phyloP scores from a whole-genome alignment of 495 filamentous ascomycete species.

The Penicillium macrosclerotiorum region DNA sequence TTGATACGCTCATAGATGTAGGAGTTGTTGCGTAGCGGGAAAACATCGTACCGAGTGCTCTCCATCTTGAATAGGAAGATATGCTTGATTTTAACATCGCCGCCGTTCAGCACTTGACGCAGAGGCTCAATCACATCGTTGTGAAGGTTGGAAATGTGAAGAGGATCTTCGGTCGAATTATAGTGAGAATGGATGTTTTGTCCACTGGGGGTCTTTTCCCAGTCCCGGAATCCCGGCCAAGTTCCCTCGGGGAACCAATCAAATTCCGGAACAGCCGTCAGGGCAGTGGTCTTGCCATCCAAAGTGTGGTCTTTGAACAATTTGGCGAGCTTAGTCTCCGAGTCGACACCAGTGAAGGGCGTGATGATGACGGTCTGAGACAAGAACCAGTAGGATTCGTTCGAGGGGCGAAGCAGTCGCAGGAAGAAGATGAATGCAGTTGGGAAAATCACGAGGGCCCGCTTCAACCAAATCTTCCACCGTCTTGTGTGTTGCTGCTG shows the following conservation, averaged over 20 bases:
- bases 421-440: constrained; percentile 16
- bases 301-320: constrained; percentile 13
- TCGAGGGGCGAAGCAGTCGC: constrained; percentile 16
- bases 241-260: constrained; percentile 25
- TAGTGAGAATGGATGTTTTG: constrained; percentile 23
- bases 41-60: constrained; percentile 44
- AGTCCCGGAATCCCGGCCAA: constrained; percentile 28
- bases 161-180: constrained; percentile 36
- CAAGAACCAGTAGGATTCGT: constrained; percentile 21
- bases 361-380: constrained; percentile 22
- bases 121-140: constrained; percentile 28
- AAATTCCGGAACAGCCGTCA: constrained; percentile 15
- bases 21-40: constrained; percentile 36
- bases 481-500: too few species aligned
- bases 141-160: constrained; percentile 40
- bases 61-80: constrained; percentile 41
- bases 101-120: constrained; percentile 18
- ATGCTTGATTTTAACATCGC: constrained; percentile 39
- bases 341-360: constrained; percentile 22
- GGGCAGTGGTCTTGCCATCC: constrained; percentile 18
- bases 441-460: constrained; percentile 14
- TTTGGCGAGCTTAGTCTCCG: constrained; percentile 19
- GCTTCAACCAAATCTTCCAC: constrained; percentile 9
- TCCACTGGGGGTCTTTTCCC: constrained; percentile 11
- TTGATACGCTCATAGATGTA: constrained; percentile 31